Percentiles rank a stretch among this genome's conserved stretches.
These are phyloP conservation scores for Plasmodium reichenowi DNA, from an alignment of 169 alveolate species.

Conservation along the genomic window DNA sequence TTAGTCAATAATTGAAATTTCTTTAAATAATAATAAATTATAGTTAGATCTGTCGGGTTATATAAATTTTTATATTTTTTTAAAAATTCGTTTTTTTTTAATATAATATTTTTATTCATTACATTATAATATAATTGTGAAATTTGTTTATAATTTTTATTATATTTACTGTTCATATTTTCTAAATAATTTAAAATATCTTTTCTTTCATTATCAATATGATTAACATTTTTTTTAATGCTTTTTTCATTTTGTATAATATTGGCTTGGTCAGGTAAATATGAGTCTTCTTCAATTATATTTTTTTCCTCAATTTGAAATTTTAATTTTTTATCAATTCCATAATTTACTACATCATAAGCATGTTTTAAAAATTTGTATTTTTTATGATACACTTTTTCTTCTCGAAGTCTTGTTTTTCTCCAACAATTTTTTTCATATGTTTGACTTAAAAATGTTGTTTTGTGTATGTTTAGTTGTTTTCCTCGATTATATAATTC, in stretches of 20 bases:
- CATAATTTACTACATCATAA: constrained; percentile 66
- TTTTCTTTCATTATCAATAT: constrained; percentile 30
- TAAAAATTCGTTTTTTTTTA: constrained; percentile 60
- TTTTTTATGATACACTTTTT: constrained; percentile 70
- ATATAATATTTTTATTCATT: constrained; percentile 53
- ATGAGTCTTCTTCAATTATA: constrained; percentile 64
- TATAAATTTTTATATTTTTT: constrained; percentile 63
- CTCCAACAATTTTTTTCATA: constrained; percentile 78
- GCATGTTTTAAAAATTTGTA: constrained; percentile 75
- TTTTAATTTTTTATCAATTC: constrained; percentile 69
- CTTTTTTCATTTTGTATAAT: constrained; percentile 25
- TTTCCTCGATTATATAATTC: constrained; percentile 61
- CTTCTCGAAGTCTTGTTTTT: constrained; percentile 74
- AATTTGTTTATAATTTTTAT: constrained; percentile 51
- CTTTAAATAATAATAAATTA: constrained; percentile 62
- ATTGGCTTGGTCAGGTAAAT: constrained; percentile 31
- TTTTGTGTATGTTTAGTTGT: constrained; percentile 66
- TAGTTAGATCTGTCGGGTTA: constrained; percentile 47
- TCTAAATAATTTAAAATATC: constrained; percentile 46
- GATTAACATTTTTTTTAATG: constrained; percentile 37
- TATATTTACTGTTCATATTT: constrained; percentile 41
- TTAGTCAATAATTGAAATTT: constrained; percentile 62
- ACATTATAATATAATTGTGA: constrained; percentile 45
- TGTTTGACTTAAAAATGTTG: constrained; percentile 70
- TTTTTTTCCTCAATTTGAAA: constrained; percentile 60